These are phyloP conservation scores for Monosporascus cannonballus DNA, from an alignment of 2,329 filamentous ascomycete genomes.

Conservation along the genomic window DNA sequence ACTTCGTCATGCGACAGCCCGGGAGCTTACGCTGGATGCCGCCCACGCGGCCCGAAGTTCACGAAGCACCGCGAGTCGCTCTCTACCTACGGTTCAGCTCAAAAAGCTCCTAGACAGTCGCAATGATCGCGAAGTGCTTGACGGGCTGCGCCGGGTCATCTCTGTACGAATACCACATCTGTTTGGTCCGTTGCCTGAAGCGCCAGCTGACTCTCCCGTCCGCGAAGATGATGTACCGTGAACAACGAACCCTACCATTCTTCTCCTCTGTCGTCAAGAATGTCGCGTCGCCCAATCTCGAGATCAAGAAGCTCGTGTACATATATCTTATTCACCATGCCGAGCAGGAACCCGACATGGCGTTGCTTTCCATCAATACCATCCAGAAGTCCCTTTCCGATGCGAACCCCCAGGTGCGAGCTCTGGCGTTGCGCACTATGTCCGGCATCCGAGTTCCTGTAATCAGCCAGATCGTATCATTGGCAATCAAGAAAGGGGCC, in stretches of 20 bases:
- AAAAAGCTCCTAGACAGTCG: conserved; percentile 93
- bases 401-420: conserved; percentile 80
- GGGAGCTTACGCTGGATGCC: conserved; percentile 95
- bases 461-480: conserved; percentile 92
- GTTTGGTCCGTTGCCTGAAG: neutral
- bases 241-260: conserved; percentile 81
- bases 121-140: conserved; percentile 85
- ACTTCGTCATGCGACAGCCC: conserved; percentile 42
- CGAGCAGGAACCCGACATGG: conserved; percentile 91
- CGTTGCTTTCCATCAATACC: conserved; percentile 93
- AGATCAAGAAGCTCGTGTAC: conserved; percentile 97
- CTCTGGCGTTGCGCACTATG: conserved; percentile 93
- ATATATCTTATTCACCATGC: conserved; percentile 97
- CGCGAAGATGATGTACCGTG: conserved; percentile 84
- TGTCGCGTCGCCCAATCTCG: conserved; percentile 85
- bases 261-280: conserved; percentile 99
- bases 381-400: conserved; percentile 98
- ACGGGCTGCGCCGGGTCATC: conserved; percentile 83
- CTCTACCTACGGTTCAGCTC: conserved; percentile 74
- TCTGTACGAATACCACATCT: conserved; percentile 52
- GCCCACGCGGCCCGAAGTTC: conserved; percentile 76
- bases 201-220: conserved; percentile 9
- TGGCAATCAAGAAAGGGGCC: conserved; percentile 90
- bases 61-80: conserved; percentile 51
- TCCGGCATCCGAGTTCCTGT: conserved; percentile 94